These are phyloP conservation scores for Chondrus crispus DNA, from an alignment of 23 red algal genomes.

Conservation along the genomic window DNA sequence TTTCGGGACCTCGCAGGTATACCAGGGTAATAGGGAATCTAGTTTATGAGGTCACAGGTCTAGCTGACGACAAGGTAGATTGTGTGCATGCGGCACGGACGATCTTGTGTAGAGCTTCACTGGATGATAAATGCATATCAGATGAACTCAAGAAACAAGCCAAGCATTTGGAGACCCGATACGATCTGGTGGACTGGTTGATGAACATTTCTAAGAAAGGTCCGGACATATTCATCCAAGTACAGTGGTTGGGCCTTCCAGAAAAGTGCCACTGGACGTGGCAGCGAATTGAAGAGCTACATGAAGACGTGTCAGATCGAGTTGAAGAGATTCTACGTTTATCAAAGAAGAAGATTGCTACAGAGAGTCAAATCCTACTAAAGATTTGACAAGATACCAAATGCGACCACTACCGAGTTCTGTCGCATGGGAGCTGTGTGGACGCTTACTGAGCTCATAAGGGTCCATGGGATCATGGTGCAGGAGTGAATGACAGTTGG, in stretches of 20 bases:
- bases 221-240: background rate
- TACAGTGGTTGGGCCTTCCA: background rate
- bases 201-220: background rate
- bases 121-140: background rate
- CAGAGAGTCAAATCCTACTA: too few species aligned
- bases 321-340: too few species aligned
- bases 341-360: too few species aligned
- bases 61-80: background rate
- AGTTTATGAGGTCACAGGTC: background rate
- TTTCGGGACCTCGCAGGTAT: background rate
- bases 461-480: too few species aligned
- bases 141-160: background rate
- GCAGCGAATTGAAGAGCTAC: background rate
- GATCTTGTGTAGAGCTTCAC: background rate
- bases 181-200: background rate
- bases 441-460: too few species aligned
- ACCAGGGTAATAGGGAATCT: background rate
- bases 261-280: conserved; percentile 4
- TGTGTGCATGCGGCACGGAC: background rate
- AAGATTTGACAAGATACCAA: too few species aligned
- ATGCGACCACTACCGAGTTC: too few species aligned
- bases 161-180: background rate
- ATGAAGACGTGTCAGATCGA: conserved; percentile 8
- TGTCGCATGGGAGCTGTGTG: too few species aligned
- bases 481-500: too few species aligned